phyloP scores from a whole-genome alignment of 2,329 filamentous ascomycete species.

The Apiospora saccharicola region DNA sequence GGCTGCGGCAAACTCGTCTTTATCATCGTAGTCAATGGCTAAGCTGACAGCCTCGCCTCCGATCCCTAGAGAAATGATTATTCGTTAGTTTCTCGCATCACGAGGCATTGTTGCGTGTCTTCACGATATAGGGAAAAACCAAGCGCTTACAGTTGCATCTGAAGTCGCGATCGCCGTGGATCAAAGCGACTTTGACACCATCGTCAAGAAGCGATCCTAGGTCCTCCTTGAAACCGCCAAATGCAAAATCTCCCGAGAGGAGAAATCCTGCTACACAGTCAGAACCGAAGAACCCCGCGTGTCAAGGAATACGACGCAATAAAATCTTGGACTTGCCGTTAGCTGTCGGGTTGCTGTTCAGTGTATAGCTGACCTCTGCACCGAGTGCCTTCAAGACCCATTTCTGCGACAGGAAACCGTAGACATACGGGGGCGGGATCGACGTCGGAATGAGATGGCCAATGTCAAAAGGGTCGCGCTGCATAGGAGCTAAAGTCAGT shows the following conservation, averaged over 20 bases:
- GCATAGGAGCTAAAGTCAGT: conserved; percentile 34
- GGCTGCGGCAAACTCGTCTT: conserved; percentile 46
- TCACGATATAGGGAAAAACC: too few relatives aligned
- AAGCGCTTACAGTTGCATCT: conserved; percentile 40
- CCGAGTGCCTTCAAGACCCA: conserved; percentile 62
- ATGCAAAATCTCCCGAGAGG: conserved; percentile 54
- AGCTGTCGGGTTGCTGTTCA: conserved; percentile 54
- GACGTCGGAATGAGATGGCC: conserved; percentile 49
- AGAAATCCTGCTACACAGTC: conserved; percentile 48
- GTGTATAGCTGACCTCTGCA: conserved; percentile 65
- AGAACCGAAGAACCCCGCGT: conserved; percentile 49
- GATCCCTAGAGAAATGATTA: conserved; percentile 28
- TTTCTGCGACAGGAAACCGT: conserved; percentile 1
- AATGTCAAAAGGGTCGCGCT: conserved; percentile 61
- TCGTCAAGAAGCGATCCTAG: conserved; percentile 34
- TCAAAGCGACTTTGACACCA: conserved; percentile 47
- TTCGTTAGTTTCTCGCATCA: neutral
- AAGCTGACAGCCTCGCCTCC: conserved; percentile 44
- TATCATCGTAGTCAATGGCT: conserved; percentile 52
- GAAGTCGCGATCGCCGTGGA: conserved; percentile 44
- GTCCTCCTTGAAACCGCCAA: conserved; percentile 39
- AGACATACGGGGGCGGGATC: neutral
- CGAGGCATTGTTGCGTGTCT: neutral
- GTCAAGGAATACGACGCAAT: neutral
- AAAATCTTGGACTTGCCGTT: neutral